Percentiles rank a stretch among this genome's conserved stretches.
Conservation (phyloP, 208 protist species). For the Tetramitus jugosus region DNA sequence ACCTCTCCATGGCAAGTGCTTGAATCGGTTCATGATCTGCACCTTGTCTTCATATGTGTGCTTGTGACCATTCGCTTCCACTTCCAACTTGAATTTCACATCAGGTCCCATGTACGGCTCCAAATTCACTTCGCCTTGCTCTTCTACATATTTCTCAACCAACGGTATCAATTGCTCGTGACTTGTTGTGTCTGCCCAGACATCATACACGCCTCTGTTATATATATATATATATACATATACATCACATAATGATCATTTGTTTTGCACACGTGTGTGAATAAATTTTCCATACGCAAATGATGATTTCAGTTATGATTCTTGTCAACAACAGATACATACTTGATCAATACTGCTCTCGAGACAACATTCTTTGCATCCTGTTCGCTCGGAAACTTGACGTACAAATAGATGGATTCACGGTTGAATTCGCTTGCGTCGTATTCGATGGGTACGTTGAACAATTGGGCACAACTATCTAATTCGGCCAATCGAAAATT, state of each 20-base stretch:
- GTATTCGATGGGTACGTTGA: background rate
- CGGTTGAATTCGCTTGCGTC: background rate
- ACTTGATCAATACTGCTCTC: background rate
- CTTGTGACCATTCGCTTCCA: background rate
- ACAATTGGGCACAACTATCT: background rate
- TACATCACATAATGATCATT: background rate
- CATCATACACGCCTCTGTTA: background rate
- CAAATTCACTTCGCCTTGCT: too few species aligned
- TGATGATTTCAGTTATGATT: background rate
- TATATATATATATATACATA: too few species aligned
- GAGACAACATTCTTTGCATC: background rate
- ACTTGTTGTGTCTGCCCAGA: background rate
- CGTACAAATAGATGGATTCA: background rate
- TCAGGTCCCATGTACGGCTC: too few species aligned
- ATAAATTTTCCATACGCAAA: background rate
- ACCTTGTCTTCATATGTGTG: background rate
- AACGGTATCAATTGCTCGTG: background rate
- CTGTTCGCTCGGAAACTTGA: background rate
- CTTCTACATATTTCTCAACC: too few species aligned
- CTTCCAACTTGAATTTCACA: too few species aligned
- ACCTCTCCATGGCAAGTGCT: background rate
- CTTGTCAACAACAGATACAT: background rate
- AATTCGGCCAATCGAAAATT: background rate
- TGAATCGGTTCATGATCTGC: background rate
- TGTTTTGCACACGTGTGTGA: background rate